These are phyloP conservation scores for Pichia membranifaciens DNA, from an alignment of 805 yeast genomes.

Conservation along the genomic window DNA sequence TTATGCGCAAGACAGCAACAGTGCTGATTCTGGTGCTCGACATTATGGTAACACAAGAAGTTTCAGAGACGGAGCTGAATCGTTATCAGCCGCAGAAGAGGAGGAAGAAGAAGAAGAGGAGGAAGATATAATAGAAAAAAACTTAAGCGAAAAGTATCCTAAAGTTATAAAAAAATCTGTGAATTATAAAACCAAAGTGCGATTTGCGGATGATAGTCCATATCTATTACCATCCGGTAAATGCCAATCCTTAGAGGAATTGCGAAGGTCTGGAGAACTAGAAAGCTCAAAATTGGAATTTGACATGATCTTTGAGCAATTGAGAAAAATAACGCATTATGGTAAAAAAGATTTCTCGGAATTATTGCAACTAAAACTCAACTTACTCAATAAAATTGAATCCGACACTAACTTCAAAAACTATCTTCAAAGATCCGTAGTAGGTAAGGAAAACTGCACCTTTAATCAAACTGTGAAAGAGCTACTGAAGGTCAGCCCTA, in stretches of 20 bases:
- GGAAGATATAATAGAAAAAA: background rate
- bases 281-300: background rate
- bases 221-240: background rate
- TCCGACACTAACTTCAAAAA: background rate
- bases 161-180: no score
- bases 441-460: background rate
- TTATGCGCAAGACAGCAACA: no score
- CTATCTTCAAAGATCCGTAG: background rate
- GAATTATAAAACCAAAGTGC: background rate
- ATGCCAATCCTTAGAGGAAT: slow-evolving; percentile 6
- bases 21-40: background rate
- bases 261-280: background rate
- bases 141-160: background rate
- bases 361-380: background rate
- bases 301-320: slow-evolving; percentile 6
- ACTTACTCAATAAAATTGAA: slow-evolving; percentile 2
- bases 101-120: slow-evolving; percentile 17
- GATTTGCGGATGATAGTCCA: background rate
- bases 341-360: background rate
- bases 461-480: background rate
- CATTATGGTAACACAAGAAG: slow-evolving; percentile 30
- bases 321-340: background rate
- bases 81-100: slow-evolving; percentile 14
- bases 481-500: background rate
- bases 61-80: slow-evolving; percentile 19